Evolutionary conservation across 345 rosid genomes (phyloP).

Genomic region (Hypericum androsaemum): DNA sequence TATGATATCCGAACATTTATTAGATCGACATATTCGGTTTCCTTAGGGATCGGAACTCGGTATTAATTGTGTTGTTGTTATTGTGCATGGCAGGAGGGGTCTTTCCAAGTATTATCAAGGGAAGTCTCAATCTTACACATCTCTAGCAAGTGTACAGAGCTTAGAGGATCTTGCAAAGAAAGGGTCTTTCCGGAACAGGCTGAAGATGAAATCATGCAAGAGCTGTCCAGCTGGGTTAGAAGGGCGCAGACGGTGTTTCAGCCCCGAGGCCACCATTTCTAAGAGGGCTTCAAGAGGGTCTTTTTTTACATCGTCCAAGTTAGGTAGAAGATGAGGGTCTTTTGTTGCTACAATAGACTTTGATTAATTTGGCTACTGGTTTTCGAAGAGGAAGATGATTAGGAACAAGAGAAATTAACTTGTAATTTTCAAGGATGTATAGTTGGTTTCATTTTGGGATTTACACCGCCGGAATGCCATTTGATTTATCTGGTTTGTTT

Average conservation of each 20-base stretch:
- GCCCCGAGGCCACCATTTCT: conserved; percentile 24
- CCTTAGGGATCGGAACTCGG: no score
- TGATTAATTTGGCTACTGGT: no score
- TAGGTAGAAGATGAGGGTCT: no score
- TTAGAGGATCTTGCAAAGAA: conserved; percentile 42
- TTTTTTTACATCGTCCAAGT: no score
- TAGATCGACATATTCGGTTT: no score
- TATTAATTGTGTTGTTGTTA: not conserved
- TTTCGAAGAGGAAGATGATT: no score
- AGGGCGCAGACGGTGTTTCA: conserved; percentile 8
- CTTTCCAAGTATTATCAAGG: conserved; percentile 47
- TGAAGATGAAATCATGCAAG: conserved; percentile 36
- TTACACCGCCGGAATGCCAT: no score
- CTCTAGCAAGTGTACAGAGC: conserved; percentile 34
- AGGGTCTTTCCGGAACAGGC: conserved; percentile 5
- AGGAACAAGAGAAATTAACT: no score
- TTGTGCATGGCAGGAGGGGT: conserved; percentile 38
- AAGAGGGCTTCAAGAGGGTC: no score
- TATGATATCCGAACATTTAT: not conserved
- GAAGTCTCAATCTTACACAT: conserved; percentile 43
- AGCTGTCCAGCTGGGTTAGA: conserved; percentile 35
- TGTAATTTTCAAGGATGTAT: conserved; percentile 1
- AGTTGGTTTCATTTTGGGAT: no score
- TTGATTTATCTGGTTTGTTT: no score
- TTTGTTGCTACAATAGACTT: no score